Base-by-base conservation (phyloP, 257 asterid genomes). In the Ballota nigra region DNA sequence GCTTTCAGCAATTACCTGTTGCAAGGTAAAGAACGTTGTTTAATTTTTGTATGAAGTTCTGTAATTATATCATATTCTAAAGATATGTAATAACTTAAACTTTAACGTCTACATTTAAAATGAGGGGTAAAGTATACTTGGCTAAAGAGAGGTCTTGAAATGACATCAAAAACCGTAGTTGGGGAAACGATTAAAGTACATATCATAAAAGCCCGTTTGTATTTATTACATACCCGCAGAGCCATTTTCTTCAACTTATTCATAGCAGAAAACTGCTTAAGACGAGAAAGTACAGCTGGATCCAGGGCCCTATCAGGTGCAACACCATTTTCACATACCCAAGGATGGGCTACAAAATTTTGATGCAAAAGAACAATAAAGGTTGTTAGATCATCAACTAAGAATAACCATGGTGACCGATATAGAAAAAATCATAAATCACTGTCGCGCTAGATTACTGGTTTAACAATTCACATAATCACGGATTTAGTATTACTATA, bases 1-100 rank as follows among this genome's bases (percentile, higher is more conserved):
- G 81, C 96, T 92, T 81, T 92, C 98, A 73, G 98, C 98, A 67
- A 92, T 92, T 45, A 92, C 98, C 98, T 92, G 84, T 73, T 56
- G 74, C 75, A 71, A 82, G 71, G 61, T 34, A 36, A 22, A 55
- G 61, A 36, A 22, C 18, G 28, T 20, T 68, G 40, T 24, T 33
- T n/a, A 23, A 24, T 60, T 23, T 67, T 29, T 6, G 55, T 23
- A 34, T 12, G 38, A 57, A 43, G 15, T 43, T 45, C 16, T 23
- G 5, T 34, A 23, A 56, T 69, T 65, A 55, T 77, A 68, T 22
- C 64, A 63, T 28, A 80, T 78, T 12, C 79, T 15, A 70, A 75
- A 63, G 24, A 47, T 33, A 53, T 53, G 58, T 34, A 53, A 4
- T 15, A 55, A 52, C 71, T 62, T 34, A 19, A 34, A 33, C 8